These are phyloP conservation scores for Calonectria pteridis DNA, from an alignment of 2,329 filamentous ascomycete genomes.

Conservation along the genomic window DNA sequence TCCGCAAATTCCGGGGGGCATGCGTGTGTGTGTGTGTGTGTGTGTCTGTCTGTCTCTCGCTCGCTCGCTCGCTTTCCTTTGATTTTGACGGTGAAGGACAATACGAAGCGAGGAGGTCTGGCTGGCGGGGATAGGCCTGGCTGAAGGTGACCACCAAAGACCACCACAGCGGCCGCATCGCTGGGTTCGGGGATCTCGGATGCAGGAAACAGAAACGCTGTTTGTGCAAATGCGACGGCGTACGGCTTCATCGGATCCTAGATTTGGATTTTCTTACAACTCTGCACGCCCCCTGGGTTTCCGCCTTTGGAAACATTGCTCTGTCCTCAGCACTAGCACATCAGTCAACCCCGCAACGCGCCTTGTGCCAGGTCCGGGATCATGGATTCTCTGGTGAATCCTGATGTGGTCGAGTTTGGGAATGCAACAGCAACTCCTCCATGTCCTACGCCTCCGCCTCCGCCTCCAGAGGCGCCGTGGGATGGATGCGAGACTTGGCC, in stretches of 20 bases:
- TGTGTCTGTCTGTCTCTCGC: background rate
- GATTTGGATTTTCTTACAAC: background rate
- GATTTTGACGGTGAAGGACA: background rate
- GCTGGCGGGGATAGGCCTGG: background rate
- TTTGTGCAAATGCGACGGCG: background rate
- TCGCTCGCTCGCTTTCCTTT: background rate
- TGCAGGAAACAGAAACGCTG: background rate
- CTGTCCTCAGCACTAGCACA: slow-evolving; percentile 35
- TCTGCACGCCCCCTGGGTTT: slow-evolving; percentile 26
- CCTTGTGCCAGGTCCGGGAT: slow-evolving; percentile 31
- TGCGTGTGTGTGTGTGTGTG: background rate
- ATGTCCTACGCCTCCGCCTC: background rate
- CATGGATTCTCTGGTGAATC: slow-evolving; percentile 20
- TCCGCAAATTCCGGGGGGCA: background rate
- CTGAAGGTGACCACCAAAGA: background rate
- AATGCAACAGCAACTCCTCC: background rate
- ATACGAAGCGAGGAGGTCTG: background rate
- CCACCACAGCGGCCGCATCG: background rate
- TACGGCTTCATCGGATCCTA: slow-evolving; percentile 22
- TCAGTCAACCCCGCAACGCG: slow-evolving; percentile 41
- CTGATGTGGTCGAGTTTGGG: background rate
- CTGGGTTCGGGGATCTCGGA: slow-evolving; percentile 21
- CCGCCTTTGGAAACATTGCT: slow-evolving; percentile 35
- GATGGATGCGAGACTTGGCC: background rate
- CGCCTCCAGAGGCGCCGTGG: background rate